A percentile compares a stretch with the other conserved stretches of the same genome.
Conservation (phyloP, 805 yeast species). For the Soucietia sequanensis region DNA sequence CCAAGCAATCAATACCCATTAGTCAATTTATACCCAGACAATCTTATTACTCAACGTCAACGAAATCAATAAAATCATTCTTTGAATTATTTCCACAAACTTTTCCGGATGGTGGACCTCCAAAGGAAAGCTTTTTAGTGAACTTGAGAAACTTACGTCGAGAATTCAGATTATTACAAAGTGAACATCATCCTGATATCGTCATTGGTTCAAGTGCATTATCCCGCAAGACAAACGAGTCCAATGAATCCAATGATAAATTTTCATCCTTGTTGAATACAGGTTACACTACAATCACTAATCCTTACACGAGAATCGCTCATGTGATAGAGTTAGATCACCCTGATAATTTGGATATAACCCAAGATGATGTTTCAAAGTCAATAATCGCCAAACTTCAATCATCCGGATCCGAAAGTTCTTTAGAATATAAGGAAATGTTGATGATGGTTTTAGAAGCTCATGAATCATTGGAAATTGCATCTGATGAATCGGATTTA, state of each 20-base stretch:
- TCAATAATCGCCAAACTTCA: conserved; percentile 43
- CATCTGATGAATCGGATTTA: conserved; percentile 58
- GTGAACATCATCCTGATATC: conserved; percentile 79
- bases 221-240: conserved; percentile 8
- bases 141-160: conserved; percentile 57
- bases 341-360: conserved; percentile 48
- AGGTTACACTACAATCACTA: conserved; percentile 70
- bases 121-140: conserved; percentile 55
- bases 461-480: conserved; percentile 77
- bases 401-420: conserved; percentile 24
- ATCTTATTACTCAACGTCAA: not conserved
- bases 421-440: conserved; percentile 48
- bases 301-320: conserved; percentile 62
- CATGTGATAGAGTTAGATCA: conserved; percentile 35
- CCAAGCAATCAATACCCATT: no score
- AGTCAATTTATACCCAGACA: no score
- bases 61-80: conserved; percentile 27
- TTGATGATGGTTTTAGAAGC: conserved; percentile 78
- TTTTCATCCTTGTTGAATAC: conserved; percentile 61
- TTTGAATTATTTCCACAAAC: conserved; percentile 75
- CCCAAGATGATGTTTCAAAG: conserved; percentile 53
- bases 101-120: conserved; percentile 66
- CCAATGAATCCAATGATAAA: conserved; percentile 18
- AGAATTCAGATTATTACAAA: conserved; percentile 75
- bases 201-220: conserved; percentile 25